A percentile compares a stretch with the other conserved stretches of the same genome.
phyloP scores from a whole-genome alignment of 1,284 basidiomycete genomes.

The Paramarasmius palmivorus region DNA sequence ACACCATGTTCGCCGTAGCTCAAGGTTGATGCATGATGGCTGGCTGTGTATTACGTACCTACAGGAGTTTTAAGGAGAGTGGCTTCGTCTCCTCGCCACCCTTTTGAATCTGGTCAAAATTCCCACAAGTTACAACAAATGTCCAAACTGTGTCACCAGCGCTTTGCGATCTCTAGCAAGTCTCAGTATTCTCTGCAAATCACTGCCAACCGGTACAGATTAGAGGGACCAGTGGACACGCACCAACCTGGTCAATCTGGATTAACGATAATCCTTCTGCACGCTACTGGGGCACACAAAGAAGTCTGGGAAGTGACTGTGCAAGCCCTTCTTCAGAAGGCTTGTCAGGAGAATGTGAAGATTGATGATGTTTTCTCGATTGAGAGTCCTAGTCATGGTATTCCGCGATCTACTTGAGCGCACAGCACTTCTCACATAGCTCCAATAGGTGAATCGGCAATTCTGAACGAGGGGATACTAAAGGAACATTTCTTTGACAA shows the following conservation, averaged over 20 bases:
- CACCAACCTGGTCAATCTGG: background rate
- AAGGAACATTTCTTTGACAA: constrained; percentile 1
- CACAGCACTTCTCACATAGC: background rate
- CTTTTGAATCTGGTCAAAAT: too few species aligned
- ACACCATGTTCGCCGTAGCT: too few species aligned
- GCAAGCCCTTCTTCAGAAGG: background rate
- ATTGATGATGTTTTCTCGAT: constrained; percentile 17
- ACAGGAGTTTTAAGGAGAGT: too few species aligned
- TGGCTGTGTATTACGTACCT: too few species aligned
- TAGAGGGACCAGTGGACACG: background rate
- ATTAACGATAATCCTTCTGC: constrained; percentile 6
- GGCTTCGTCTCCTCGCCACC: too few species aligned
- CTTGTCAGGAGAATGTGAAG: background rate
- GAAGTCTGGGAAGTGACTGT: constrained; percentile 8
- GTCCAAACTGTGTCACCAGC: background rate
- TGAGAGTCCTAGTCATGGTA: constrained; percentile 16
- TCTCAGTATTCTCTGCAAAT: background rate
- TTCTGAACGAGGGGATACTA: constrained; percentile 11
- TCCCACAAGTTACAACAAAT: too few species aligned
- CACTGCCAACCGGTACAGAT: background rate
- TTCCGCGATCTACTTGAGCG: background rate
- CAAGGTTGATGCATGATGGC: too few species aligned
- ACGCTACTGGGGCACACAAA: constrained; percentile 7
- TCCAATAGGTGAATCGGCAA: constrained; percentile 7
- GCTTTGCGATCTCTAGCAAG: background rate